These are phyloP conservation scores for Alternaria panax DNA, from an alignment of 2,329 filamentous ascomycete genomes.

Conservation along the genomic window DNA sequence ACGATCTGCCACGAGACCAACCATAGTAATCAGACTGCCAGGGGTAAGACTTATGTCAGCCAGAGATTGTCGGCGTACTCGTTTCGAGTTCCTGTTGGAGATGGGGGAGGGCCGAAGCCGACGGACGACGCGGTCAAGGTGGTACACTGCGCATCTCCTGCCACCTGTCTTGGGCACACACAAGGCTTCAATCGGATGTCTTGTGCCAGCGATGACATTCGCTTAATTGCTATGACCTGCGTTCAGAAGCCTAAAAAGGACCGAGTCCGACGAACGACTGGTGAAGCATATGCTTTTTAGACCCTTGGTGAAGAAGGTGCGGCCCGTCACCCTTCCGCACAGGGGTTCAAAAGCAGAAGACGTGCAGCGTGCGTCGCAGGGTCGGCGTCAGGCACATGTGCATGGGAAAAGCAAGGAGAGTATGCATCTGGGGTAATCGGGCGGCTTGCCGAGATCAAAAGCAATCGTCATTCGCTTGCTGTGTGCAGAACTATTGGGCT, in stretches of 20 bases:
- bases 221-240: too few relatives aligned
- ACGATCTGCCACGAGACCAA: background rate
- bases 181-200: too few relatives aligned
- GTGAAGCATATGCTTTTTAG: background rate
- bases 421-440: background rate
- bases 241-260: background rate
- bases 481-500: background rate
- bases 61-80: too few relatives aligned
- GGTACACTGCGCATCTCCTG: too few relatives aligned
- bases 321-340: background rate
- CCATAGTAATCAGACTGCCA: background rate
- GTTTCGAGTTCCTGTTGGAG: background rate
- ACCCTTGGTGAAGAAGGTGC: background rate
- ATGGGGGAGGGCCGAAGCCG: too few relatives aligned
- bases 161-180: too few relatives aligned
- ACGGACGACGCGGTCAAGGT: too few relatives aligned
- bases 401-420: background rate
- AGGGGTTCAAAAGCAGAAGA: background rate
- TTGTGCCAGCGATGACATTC: too few relatives aligned
- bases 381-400: too few relatives aligned
- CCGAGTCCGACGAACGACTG: background rate
- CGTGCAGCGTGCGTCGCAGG: background rate
- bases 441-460: background rate
- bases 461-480: background rate
- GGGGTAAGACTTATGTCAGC: slow-evolving; percentile 11